These are phyloP conservation scores for Cadophora gregata DNA, from an alignment of 2,329 filamentous ascomycete species.

Conservation along the genomic window DNA sequence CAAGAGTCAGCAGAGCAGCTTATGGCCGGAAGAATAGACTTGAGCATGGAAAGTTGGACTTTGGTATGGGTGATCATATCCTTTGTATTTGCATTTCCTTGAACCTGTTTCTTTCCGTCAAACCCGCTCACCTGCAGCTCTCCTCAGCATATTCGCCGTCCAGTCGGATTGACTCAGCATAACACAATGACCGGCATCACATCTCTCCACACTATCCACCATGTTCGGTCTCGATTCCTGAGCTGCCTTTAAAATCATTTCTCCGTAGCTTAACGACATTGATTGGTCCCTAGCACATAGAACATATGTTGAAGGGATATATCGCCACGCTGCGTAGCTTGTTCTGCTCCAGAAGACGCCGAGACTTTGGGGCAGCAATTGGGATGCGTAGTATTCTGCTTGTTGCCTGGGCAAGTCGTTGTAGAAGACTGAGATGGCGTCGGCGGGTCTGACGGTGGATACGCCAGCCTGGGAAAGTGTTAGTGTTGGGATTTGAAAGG, in stretches of 20 bases:
- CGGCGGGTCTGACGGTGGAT: constrained; percentile 44
- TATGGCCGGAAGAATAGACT: neutral
- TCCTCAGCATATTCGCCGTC: constrained; percentile 32
- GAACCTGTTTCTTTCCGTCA: neutral
- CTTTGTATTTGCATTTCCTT: neutral
- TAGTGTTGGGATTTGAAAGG: constrained; percentile 9
- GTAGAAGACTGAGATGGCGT: constrained; percentile 48
- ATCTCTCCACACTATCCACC: constrained; percentile 36
- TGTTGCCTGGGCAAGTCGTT: constrained; percentile 50
- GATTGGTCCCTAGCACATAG: constrained; percentile 35
- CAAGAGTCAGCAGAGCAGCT: neutral
- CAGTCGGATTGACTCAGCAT: constrained; percentile 35
- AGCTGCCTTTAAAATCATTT: constrained; percentile 36
- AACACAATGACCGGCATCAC: constrained; percentile 35
- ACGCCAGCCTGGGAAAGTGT: constrained; percentile 39
- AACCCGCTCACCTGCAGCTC: constrained; percentile 27
- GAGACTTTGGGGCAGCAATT: constrained; percentile 48
- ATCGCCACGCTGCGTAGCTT: constrained; percentile 40
- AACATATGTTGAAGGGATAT: constrained; percentile 39
- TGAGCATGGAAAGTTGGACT: neutral
- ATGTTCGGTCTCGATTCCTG: constrained; percentile 32
- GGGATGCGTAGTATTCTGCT: constrained; percentile 47
- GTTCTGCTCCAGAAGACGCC: constrained; percentile 41
- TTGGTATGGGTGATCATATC: neutral
- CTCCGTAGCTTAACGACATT: constrained; percentile 32